Evolutionary conservation across 1,284 basidiomycete genomes (phyloP).

Genomic region (Puccinia hordei): DNA sequence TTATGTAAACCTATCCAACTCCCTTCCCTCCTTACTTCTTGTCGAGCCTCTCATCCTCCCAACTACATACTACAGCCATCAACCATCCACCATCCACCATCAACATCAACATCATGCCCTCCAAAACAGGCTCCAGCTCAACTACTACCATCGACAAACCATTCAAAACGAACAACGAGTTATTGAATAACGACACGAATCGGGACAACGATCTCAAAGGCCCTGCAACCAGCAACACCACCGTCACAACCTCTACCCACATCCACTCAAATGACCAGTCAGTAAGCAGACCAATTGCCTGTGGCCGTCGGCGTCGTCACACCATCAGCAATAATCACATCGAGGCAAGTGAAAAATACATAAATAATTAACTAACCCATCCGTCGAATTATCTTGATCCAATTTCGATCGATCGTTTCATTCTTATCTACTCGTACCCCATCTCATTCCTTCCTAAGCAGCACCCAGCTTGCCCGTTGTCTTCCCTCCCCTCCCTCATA

Average conservation of each 20-base stretch:
- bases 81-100: neutral
- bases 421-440: neutral
- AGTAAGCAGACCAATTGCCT: neutral
- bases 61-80: no score
- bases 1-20: neutral
- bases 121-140: neutral
- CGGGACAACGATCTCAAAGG: neutral
- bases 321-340: conserved; percentile 46
- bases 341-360: conserved; percentile 31
- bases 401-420: conserved; percentile 13
- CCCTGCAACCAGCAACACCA: neutral
- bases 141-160: neutral
- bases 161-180: neutral
- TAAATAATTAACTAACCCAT: neutral
- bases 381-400: neutral
- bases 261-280: conserved; percentile 5
- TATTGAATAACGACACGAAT: neutral
- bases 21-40: no score
- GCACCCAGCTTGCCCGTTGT: neutral
- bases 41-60: no score
- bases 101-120: neutral
- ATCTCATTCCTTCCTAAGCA: neutral
- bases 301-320: conserved; percentile 40
- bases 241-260: neutral
- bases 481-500: neutral